Conservation (phyloP, 805 yeast genomes). For the Kluyveromyces dobzhanskii region DNA sequence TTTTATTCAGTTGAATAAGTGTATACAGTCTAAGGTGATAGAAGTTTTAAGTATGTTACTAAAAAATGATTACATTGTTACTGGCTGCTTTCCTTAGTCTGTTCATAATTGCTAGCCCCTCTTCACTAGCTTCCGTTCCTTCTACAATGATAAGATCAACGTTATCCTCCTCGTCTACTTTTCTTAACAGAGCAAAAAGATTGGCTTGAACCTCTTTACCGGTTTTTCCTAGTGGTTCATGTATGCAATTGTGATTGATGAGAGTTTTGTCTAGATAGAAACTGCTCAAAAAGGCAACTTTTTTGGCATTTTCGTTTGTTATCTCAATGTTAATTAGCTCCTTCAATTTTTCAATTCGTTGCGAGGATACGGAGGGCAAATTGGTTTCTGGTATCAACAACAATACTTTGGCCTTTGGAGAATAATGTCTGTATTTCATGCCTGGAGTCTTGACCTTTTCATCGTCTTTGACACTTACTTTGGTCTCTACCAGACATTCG, state of each 20-base stretch:
- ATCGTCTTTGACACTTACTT: slow-evolving; percentile 45
- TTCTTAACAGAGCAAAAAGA: slow-evolving; percentile 64
- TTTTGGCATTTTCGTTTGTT: slow-evolving; percentile 15
- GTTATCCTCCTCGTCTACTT: slow-evolving; percentile 54
- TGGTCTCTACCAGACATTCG: slow-evolving; percentile 53
- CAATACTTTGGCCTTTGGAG: slow-evolving; percentile 80
- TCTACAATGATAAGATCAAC: slow-evolving; percentile 77
- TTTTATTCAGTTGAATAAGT: not conserved
- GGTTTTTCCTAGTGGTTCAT: slow-evolving; percentile 34
- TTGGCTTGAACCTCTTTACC: slow-evolving; percentile 60
- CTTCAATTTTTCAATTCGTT: slow-evolving; percentile 23
- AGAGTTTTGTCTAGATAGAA: slow-evolving; percentile 23
- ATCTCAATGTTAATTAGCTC: slow-evolving; percentile 14
- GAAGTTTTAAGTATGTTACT: not conserved
- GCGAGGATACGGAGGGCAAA: slow-evolving; percentile 27
- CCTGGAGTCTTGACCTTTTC: slow-evolving; percentile 91
- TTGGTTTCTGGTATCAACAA: slow-evolving; percentile 44
- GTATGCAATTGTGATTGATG: slow-evolving; percentile 14
- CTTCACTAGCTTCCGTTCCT: slow-evolving; percentile 64
- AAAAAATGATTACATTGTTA: slow-evolving; percentile 27
- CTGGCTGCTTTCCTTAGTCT: slow-evolving; percentile 78
- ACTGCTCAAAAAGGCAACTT: slow-evolving; percentile 45
- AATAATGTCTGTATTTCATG: slow-evolving; percentile 94
- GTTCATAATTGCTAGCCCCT: slow-evolving; percentile 94
- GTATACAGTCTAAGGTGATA: too few species aligned